Percentiles rank a stretch among this genome's conserved stretches.
These are phyloP conservation scores for Singerocomus inundabilis DNA, from an alignment of 1,284 basidiomycete genomes.

Conservation along the genomic window DNA sequence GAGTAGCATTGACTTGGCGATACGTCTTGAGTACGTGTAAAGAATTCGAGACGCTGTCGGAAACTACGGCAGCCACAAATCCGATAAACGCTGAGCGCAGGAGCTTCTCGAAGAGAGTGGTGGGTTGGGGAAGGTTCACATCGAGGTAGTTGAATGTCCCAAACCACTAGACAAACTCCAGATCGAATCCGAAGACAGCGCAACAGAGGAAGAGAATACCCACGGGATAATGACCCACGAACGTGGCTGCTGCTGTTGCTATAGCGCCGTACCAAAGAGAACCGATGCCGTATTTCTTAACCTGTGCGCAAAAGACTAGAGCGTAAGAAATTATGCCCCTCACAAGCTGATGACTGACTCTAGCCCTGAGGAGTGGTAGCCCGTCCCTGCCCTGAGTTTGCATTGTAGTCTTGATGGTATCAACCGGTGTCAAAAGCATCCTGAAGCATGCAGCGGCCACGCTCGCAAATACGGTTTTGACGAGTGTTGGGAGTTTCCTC, in stretches of 20 bases:
- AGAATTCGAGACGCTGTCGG: conserved; percentile 83
- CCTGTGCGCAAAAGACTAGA: conserved; percentile 35
- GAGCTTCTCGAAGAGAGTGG: conserved; percentile 57
- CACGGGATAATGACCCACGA: conserved; percentile 86
- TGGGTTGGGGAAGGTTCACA: conserved; percentile 55
- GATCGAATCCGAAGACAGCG: not conserved
- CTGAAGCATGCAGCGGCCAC: conserved; percentile 73
- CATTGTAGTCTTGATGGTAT: conserved; percentile 89
- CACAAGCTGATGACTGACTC: conserved; percentile 44
- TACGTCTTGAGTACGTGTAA: conserved; percentile 92
- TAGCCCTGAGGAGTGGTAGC: conserved; percentile 57
- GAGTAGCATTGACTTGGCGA: conserved; percentile 79
- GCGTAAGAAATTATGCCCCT: not conserved
- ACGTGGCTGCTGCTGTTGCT: conserved; percentile 87
- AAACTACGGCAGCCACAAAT: conserved; percentile 77
- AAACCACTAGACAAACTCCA: conserved; percentile 53
- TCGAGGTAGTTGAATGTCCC: conserved; percentile 83
- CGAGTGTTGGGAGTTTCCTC: conserved; percentile 55
- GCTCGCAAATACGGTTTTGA: conserved; percentile 73
- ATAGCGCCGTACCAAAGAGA: conserved; percentile 85
- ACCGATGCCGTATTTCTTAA: conserved; percentile 71
- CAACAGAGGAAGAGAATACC: conserved; percentile 15
- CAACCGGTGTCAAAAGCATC: conserved; percentile 84
- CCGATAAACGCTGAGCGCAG: conserved; percentile 83
- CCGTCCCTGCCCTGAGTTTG: conserved; percentile 82